Conservation (phyloP, 2,329 filamentous ascomycete genomes). For the Trichophyton rubrum region DNA sequence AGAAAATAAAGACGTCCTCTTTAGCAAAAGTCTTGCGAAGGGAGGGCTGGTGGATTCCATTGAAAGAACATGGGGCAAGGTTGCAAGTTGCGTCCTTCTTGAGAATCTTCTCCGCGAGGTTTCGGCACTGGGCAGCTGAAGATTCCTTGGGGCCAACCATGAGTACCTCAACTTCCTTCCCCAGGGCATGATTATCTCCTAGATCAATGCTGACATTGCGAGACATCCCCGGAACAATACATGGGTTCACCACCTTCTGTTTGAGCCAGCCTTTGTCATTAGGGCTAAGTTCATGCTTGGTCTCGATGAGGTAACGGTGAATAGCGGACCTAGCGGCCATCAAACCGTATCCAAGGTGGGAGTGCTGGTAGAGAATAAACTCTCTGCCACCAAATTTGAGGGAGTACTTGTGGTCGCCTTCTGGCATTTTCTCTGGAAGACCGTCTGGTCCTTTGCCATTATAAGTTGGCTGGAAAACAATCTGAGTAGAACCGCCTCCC, state of each 20-base stretch:
- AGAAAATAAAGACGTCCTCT: constrained; percentile 93
- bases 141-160: constrained; percentile 68
- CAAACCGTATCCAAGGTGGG: constrained; percentile 88
- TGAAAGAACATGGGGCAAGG: constrained; percentile 92
- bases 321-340: constrained; percentile 89
- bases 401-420: constrained; percentile 92
- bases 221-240: constrained; percentile 68
- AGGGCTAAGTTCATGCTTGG: constrained; percentile 52
- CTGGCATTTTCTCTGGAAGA: constrained; percentile 70
- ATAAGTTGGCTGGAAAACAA: constrained; percentile 95
- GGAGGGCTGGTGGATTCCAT: constrained; percentile 87
- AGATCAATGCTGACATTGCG: constrained; percentile 63
- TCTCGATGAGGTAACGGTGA: constrained; percentile 61
- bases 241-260: constrained; percentile 66
- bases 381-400: constrained; percentile 80
- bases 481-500: constrained; percentile 92
- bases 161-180: constrained; percentile 55
- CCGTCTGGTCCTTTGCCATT: constrained; percentile 58
- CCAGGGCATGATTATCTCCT: constrained; percentile 52
- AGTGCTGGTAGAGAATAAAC: constrained; percentile 95
- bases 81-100: constrained; percentile 73
- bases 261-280: constrained; percentile 54
- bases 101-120: constrained; percentile 78
- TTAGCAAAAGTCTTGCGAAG: constrained; percentile 81
- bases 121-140: constrained; percentile 75